A percentile compares a stretch with the other conserved stretches of the same genome.
Conservation (phyloP, 306 rosid genomes). For the Benincasa hispida region DNA sequence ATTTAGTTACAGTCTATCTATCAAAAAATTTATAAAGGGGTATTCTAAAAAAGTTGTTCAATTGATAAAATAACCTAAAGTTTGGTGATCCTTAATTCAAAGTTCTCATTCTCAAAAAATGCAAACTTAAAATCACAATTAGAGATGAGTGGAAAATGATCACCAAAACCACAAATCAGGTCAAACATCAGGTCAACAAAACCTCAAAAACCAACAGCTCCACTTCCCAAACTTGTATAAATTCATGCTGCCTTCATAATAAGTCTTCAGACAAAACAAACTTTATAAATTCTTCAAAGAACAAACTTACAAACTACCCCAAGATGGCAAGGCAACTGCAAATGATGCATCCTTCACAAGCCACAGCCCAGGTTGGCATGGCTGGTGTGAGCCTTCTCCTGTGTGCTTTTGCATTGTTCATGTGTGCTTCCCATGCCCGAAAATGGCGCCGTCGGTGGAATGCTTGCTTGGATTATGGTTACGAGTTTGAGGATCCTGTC, state of each 20-base stretch:
- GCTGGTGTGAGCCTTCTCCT: conserved; percentile 32
- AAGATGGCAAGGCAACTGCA: conserved; percentile 52
- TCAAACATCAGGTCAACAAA: conserved; percentile 16
- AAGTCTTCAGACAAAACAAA: not conserved
- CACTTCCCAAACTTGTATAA: conserved; percentile 6
- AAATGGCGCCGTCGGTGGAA: conserved; percentile 33
- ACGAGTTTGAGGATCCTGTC: conserved; percentile 29
- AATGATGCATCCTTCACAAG: conserved; percentile 13
- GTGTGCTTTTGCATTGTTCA: conserved; percentile 48
- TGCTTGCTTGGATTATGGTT: conserved; percentile 25
- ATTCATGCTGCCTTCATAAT: not conserved
- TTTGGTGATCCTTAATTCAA: not conserved
- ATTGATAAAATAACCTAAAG: not conserved
- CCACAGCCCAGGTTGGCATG: conserved; percentile 26
- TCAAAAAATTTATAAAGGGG: not conserved
- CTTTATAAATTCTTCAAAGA: not conserved
- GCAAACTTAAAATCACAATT: not conserved
- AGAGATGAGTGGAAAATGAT: conserved; percentile 18
- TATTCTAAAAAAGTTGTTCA: not conserved
- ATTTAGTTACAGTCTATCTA: not conserved
- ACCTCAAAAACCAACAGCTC: conserved; percentile 38
- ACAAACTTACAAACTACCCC: conserved; percentile 8
- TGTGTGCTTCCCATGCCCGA: conserved; percentile 73
- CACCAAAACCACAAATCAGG: conserved; percentile 32
- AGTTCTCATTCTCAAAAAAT: not conserved